Evolutionary conservation across 2,329 filamentous ascomycete species (phyloP), one percentile per base, ranked within the genome.

Genomic region (Geoglossum cookeanum): DNA sequence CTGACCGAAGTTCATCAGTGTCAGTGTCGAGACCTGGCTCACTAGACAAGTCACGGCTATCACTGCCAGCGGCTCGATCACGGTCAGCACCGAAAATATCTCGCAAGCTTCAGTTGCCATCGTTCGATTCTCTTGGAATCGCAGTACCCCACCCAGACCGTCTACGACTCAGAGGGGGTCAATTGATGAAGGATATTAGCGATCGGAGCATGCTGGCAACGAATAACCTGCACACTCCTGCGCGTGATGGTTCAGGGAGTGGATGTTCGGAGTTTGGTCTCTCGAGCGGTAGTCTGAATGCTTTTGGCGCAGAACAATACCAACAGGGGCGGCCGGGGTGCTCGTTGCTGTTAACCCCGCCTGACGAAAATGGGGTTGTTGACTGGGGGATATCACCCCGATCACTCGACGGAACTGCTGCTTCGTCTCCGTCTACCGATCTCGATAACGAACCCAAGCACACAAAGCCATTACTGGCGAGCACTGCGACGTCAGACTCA

Each of bases 91-190:
- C 48, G 15, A 53, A 53, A 53, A 35, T 35, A 35, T 17, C 49
- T 59, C 64, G 63, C 4, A 64, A 67, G 37, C 66, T 79, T 45
- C 73, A 76, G 56, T 70, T 79, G 15, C 76, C 76, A 4, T 75
- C 75, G 1, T 78, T 79, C 63, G 71, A 78, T 57, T 67, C 70
- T 17, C 68, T 78, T 55, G 75, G 74, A 37, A 77, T 77, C 58
- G 70, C 71, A 56, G 68, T 70, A 55, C 72, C 74, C 51, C 70
- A 73, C 66, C 69, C 72, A 60, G 68, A 73, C 63, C 64, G 68
- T 60, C 45, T 62, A 65, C 1, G 59, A 62, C 13, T 56, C 60
- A 55, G 67, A 64, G 66, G 63, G 65, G 27, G 56, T 59, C 37
- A 67, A 69, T 44, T 70, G 70, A 17, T 32, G 49, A 53, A 53